phyloP scores from a whole-genome alignment of 139 green algal genomes.

The Volvox reticuliferus region DNA sequence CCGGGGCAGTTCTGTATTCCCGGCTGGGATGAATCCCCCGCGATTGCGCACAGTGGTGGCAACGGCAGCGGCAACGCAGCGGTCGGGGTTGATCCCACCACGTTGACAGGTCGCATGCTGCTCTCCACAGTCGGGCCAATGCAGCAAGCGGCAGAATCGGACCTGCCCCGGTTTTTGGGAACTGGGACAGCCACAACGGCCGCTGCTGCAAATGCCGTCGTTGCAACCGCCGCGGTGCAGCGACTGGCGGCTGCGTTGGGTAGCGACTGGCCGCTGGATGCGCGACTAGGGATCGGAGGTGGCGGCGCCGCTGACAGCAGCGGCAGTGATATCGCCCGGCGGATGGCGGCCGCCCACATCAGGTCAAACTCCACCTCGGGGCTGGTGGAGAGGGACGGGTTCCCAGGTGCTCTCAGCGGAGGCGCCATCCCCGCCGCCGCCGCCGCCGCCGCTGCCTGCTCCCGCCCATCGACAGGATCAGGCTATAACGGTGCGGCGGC shows the following conservation, averaged over 20 bases:
- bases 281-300: too few species aligned
- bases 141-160: neutral
- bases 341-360: neutral
- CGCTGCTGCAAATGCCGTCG: neutral
- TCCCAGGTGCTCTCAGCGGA: neutral
- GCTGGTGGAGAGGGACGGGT: neutral
- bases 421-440: neutral
- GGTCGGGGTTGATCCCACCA: neutral
- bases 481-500: neutral
- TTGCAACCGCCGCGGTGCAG: neutral
- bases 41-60: neutral
- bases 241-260: neutral
- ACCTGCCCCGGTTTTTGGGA: too few species aligned
- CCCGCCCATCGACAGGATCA: neutral
- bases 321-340: neutral
- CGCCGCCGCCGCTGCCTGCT: neutral
- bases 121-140: neutral
- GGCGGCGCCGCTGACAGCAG: neutral
- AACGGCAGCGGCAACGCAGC: too few species aligned
- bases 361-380: neutral
- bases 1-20: conserved; percentile 11
- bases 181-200: too few species aligned
- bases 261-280: too few species aligned
- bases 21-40: conserved; percentile 3
- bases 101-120: neutral